phyloP scores from a whole-genome alignment of 768 basidiomycete species.

The Psilocybe tampanensis region DNA sequence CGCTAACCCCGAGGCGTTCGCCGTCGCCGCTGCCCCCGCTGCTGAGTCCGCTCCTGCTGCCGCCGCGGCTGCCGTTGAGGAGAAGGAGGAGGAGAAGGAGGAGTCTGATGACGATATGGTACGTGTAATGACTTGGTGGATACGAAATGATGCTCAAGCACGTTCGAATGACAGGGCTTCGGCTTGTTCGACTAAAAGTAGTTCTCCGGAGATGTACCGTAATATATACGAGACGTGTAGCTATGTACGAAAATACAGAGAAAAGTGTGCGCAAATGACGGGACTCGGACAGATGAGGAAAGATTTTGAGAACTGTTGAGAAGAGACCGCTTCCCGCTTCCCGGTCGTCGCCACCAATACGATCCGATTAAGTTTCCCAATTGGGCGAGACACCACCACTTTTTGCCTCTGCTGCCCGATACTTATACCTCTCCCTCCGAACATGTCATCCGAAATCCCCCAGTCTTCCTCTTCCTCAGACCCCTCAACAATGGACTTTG shows the following conservation, averaged over 20 bases:
- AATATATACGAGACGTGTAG: slow-evolving; percentile 17
- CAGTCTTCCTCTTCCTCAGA: slow-evolving; percentile 25
- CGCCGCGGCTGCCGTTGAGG: slow-evolving; percentile 60
- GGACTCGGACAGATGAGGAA: slow-evolving; percentile 1
- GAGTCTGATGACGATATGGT: slow-evolving; percentile 92
- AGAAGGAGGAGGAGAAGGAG: slow-evolving; percentile 84
- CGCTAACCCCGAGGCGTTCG: slow-evolving; percentile 98
- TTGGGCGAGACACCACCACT: slow-evolving; percentile 29
- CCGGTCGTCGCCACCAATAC: slow-evolving; percentile 22
- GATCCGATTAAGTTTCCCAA: slow-evolving; percentile 35
- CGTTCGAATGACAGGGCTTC: slow-evolving; percentile 67
- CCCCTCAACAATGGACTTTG: slow-evolving; percentile 45
- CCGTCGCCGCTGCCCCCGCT: slow-evolving; percentile 70
- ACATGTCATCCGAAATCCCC: slow-evolving; percentile 30
- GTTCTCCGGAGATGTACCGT: slow-evolving; percentile 22
- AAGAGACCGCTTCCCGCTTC: slow-evolving; percentile 28
- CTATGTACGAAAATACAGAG: slow-evolving; percentile 10
- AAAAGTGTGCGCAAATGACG: slow-evolving; percentile 1
- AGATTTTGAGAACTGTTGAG: too few relatives aligned
- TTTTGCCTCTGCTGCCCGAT: slow-evolving; percentile 8
- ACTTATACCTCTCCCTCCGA: slow-evolving; percentile 25
- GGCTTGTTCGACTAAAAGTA: slow-evolving; percentile 83
- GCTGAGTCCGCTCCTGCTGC: slow-evolving; percentile 57
- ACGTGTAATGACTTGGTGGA: slow-evolving; percentile 26
- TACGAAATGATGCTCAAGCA: slow-evolving; percentile 18